Conservation (phyloP, 441 rosid species). For the Brassica hybrid region DNA sequence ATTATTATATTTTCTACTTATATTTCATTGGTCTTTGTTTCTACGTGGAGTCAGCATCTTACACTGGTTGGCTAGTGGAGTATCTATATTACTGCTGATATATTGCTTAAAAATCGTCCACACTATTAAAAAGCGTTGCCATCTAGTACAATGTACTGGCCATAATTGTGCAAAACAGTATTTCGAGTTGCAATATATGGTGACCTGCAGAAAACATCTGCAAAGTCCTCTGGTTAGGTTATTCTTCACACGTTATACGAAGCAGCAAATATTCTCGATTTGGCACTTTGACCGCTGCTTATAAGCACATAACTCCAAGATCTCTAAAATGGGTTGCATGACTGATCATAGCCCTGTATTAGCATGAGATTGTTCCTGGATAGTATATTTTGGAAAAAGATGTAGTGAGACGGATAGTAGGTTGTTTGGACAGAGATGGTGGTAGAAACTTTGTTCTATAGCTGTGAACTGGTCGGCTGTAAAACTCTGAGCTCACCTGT, state of each 20-base stretch:
- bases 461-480: constrained; percentile 1
- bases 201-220: constrained; percentile 12
- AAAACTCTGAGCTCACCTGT: constrained; percentile 30
- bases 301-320: background rate
- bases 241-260: background rate
- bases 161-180: constrained; percentile 11
- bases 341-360: background rate
- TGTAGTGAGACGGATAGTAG: constrained; percentile 20
- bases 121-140: constrained; percentile 14
- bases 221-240: constrained; percentile 3
- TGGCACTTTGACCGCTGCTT: background rate
- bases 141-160: constrained; percentile 13
- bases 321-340: background rate
- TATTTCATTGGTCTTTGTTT: constrained; percentile 18
- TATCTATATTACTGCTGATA: constrained; percentile 3
- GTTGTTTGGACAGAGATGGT: constrained; percentile 20
- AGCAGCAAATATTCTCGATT: constrained; percentile 5
- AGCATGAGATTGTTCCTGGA: constrained; percentile 19
- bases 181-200: constrained; percentile 21
- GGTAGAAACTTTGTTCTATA: constrained; percentile 9
- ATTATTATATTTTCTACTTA: constrained; percentile 24
- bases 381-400: constrained; percentile 10
- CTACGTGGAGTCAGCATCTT: constrained; percentile 26
- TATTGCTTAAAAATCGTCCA: constrained; percentile 1
- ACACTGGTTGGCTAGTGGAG: constrained; percentile 11